Evolutionary conservation across 208 protist species (phyloP), one percentile per base, ranked within the genome.

Genomic region (Trypanosoma rangeli): DNA sequence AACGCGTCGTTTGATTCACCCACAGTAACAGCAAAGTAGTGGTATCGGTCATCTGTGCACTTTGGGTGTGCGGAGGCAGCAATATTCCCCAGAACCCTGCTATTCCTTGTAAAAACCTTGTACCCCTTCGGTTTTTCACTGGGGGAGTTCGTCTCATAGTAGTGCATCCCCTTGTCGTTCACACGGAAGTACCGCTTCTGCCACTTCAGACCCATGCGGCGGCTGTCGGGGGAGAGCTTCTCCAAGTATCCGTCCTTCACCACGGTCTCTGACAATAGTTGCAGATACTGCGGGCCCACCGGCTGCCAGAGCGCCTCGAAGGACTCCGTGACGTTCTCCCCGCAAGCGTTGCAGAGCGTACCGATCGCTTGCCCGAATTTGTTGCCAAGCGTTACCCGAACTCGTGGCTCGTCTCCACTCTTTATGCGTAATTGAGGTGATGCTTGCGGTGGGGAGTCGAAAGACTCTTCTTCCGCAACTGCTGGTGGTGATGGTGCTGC

Each of bases 81-180:
- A 44, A 73, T 33, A n/a, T 50, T 44, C 24, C 37, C 39, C 7
- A 70, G 15, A 9, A 80, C 60, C 1, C 0, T 49, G 16, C 64
- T 76, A 4, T 63, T 52, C 5, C 26, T 48, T 9, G 68, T 71
- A 48, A 80, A 76, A 8, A 76, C 12, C n/a, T 73, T 67, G 39
- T 71, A 76, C 15, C 75, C 75, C 56, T 80, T 80, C 15, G 75
- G 67, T 50, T 73, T 69, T 31, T 77, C 64, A 54, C 29, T 56
- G 20, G 57, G 46, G 12, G 22, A 28, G 24, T 73, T 64, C 18
- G 67, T 80, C 28, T 70, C 62, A 73, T 76, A 80, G 42, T 77
- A 77, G 48, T 77, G 70, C 55, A 80, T 55, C 22, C 75, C 75
- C 42, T 65, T 80, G 37, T 80, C 75, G 28, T 67, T 72, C 22